Evolutionary conservation across 345 rosid genomes (phyloP).

Genomic region (Eucalyptus grandis): DNA sequence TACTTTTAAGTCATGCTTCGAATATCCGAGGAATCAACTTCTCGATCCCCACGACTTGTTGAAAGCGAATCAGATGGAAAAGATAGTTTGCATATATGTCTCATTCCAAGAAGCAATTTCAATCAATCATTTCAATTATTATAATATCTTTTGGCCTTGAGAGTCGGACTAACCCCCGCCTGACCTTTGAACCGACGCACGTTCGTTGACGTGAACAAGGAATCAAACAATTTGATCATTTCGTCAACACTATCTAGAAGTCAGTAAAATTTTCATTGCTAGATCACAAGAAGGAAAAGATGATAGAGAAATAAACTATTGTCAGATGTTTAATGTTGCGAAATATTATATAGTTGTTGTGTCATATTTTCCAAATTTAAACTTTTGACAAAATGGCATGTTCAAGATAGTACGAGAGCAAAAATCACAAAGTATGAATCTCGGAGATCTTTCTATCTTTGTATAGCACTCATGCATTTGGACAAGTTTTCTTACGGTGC

Average conservation of each 20-base stretch:
- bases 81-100: background rate
- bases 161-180: background rate
- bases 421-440: rapidly evolving
- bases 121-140: background rate
- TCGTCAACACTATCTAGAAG: background rate
- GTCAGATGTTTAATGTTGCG: background rate
- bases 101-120: background rate
- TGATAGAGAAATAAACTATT: background rate
- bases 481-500: background rate
- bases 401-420: background rate
- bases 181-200: background rate
- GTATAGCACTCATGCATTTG: background rate
- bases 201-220: background rate
- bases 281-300: background rate
- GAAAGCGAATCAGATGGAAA: background rate
- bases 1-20: background rate
- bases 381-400: background rate
- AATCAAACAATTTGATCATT: background rate
- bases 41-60: background rate
- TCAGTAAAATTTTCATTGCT: background rate
- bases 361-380: rapidly evolving
- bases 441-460: background rate
- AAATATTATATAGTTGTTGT: background rate
- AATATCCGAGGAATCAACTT: background rate
- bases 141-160: background rate